Conservation (phyloP, 495 filamentous ascomycete species). For the Xylaria flabelliformis region DNA sequence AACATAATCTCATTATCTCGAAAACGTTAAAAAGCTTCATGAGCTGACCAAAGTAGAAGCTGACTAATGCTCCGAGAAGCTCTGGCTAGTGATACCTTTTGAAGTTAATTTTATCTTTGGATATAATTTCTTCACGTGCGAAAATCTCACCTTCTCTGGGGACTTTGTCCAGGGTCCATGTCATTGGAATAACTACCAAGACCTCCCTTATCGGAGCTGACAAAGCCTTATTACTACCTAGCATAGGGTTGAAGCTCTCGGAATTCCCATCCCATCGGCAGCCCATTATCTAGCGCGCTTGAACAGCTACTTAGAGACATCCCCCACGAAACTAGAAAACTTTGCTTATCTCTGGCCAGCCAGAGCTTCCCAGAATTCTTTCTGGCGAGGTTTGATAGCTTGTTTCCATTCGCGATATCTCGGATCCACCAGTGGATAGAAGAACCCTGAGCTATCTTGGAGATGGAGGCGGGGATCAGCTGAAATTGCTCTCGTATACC, state of each 20-base stretch:
- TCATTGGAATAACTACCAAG: constrained; percentile 4
- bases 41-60: too few relatives aligned
- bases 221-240: constrained; percentile 20
- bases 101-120: too few relatives aligned
- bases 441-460: background rate
- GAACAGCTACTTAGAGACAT: background rate
- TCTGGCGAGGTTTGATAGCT: background rate
- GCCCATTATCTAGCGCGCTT: constrained; percentile 1
- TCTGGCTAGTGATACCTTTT: too few relatives aligned
- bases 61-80: too few relatives aligned
- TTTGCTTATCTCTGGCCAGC: constrained; percentile 23
- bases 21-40: too few relatives aligned
- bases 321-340: constrained; percentile 12
- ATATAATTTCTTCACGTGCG: too few relatives aligned
- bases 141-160: background rate
- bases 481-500: background rate
- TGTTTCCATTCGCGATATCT: constrained; percentile 8
- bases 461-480: background rate
- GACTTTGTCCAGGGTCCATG: constrained; percentile 1
- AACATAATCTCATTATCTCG: too few relatives aligned
- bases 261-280: background rate
- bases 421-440: background rate
- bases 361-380: background rate
- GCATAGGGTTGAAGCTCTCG: background rate
- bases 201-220: constrained; percentile 21